These are phyloP conservation scores for Ogataea haglerorum DNA, from an alignment of 805 yeast genomes.

Conservation along the genomic window DNA sequence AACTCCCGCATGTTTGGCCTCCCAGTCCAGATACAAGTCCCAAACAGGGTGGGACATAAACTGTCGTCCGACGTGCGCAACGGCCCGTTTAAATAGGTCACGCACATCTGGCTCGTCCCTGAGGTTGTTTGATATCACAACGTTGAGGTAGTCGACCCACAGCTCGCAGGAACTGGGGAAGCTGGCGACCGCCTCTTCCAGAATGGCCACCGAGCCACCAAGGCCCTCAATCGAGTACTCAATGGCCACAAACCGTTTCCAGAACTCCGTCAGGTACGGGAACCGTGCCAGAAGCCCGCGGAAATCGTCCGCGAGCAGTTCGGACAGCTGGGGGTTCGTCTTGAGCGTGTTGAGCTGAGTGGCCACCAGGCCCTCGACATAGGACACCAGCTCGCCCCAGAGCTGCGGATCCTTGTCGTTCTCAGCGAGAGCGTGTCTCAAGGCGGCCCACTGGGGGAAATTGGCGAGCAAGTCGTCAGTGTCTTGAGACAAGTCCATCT, in stretches of 20 bases:
- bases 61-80: slow-evolving; percentile 56
- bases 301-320: slow-evolving; percentile 30
- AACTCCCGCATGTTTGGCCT: slow-evolving; percentile 34
- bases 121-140: slow-evolving; percentile 43
- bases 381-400: slow-evolving; percentile 27
- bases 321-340: slow-evolving; percentile 15
- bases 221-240: slow-evolving; percentile 56
- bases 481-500: slow-evolving; percentile 1
- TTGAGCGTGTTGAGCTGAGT: slow-evolving; percentile 19
- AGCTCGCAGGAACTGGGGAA: slow-evolving; percentile 61
- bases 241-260: slow-evolving; percentile 60
- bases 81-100: slow-evolving; percentile 46
- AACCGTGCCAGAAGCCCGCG: slow-evolving; percentile 45
- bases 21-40: slow-evolving; percentile 73
- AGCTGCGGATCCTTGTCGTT: slow-evolving; percentile 21
- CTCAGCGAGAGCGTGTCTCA: slow-evolving; percentile 20
- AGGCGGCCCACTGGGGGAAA: slow-evolving; percentile 31
- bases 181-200: slow-evolving; percentile 42
- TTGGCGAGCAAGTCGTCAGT: slow-evolving; percentile 11
- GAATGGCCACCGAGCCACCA: slow-evolving; percentile 43
- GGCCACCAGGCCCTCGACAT: slow-evolving; percentile 24
- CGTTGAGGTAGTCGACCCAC: slow-evolving; percentile 64
- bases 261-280: slow-evolving; percentile 57
- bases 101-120: slow-evolving; percentile 34
- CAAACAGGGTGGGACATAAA: slow-evolving; percentile 78